Conservation (phyloP, 1,139 yeast species). For the Lipomyces yarrowii region DNA sequence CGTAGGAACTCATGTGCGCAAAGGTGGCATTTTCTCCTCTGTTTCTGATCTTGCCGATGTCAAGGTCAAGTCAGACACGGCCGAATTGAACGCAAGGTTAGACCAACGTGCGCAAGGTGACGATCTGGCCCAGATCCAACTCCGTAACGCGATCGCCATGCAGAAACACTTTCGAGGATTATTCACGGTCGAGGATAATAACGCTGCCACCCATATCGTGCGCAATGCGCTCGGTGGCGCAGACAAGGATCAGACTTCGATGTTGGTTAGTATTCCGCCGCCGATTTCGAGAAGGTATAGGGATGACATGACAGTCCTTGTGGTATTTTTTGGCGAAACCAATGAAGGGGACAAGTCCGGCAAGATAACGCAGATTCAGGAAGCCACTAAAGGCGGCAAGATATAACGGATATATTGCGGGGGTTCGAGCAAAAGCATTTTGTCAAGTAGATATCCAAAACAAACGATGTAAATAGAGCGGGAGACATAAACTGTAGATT, state of each 20-base stretch:
- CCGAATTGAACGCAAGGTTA: conserved; percentile 19
- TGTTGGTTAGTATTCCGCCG: conserved; percentile 89
- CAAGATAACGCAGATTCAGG: conserved; percentile 10
- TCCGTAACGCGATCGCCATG: conserved; percentile 9
- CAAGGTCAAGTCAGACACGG: conserved; percentile 16
- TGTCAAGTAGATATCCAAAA: too few species aligned
- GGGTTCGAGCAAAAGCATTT: too few species aligned
- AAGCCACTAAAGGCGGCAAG: conserved; percentile 8
- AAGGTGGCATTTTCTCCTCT: conserved; percentile 33
- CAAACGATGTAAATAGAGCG: not conserved
- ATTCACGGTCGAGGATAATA: conserved; percentile 55
- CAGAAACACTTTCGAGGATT: conserved; percentile 25
- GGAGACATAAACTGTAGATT: not conserved
- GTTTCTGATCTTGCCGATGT: conserved; percentile 21
- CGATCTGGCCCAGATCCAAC: not conserved
- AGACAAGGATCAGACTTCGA: conserved; percentile 84
- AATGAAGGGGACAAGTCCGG: conserved; percentile 32
- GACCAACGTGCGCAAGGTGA: conserved; percentile 8
- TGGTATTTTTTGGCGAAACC: conserved; percentile 77
- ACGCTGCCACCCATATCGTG: conserved; percentile 89
- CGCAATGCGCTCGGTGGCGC: conserved; percentile 92
- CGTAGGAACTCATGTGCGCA: conserved; percentile 38
- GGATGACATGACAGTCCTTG: conserved; percentile 95
- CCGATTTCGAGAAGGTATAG: conserved; percentile 90
- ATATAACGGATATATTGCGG: too few species aligned